Conservation (phyloP, 1,284 basidiomycete species). For the Stereum hirsutum region DNA sequence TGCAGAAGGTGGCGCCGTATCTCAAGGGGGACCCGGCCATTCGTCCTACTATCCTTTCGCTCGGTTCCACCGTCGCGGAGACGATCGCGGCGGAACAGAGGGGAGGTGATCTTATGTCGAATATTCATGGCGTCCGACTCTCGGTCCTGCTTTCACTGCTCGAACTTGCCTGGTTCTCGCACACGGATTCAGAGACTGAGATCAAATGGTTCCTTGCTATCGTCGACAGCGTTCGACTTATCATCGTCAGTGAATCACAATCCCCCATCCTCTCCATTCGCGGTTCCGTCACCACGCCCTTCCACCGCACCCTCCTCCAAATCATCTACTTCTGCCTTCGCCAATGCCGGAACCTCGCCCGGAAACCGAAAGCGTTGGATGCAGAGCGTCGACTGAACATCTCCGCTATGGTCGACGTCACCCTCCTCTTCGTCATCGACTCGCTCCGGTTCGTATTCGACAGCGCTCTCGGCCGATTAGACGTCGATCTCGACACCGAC, state of each 20-base stretch:
- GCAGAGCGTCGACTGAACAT: conserved; percentile 55
- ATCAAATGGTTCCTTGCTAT: conserved; percentile 54
- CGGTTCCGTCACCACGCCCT: conserved; percentile 53
- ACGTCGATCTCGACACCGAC: conserved; percentile 66
- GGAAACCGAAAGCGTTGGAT: conserved; percentile 40
- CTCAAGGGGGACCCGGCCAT: conserved; percentile 48
- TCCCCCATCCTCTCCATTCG: conserved; percentile 71
- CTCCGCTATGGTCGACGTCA: conserved; percentile 49
- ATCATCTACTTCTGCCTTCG: conserved; percentile 71
- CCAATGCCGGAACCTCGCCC: conserved; percentile 44
- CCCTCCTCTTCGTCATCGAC: conserved; percentile 59
- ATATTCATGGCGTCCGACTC: conserved; percentile 71
- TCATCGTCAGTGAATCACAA: conserved; percentile 70
- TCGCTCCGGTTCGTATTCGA: conserved; percentile 64
- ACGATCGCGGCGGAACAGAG: conserved; percentile 65
- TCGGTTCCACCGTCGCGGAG: conserved; percentile 56
- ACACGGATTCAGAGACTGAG: conserved; percentile 45
- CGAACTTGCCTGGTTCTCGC: conserved; percentile 72
- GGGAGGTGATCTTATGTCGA: conserved; percentile 78
- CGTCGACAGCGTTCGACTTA: conserved; percentile 49
- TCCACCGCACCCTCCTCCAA: conserved; percentile 77
- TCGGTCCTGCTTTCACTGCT: conserved; percentile 68
- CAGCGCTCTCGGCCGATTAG: conserved; percentile 44
- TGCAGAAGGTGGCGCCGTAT: conserved; percentile 58
- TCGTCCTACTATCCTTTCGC: conserved; percentile 46